Evolutionary conservation across 192 early-diverging fungal species (phyloP), one percentile per base, ranked within the genome.

Genomic region (Podila epigama): DNA sequence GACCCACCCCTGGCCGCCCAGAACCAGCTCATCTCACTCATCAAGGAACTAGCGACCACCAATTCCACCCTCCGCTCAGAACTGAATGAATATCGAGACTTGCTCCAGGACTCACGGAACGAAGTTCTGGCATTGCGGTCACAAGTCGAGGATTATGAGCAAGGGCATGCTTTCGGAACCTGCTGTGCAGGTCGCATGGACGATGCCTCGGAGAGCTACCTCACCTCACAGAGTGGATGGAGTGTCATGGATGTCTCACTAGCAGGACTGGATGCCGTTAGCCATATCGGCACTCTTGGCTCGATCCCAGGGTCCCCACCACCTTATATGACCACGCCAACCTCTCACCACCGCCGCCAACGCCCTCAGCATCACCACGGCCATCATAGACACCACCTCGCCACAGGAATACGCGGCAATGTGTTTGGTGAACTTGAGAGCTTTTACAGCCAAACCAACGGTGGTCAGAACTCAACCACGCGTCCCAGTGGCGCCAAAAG

Each of bases 31-130:
- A 83, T 85, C 5, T 69, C 70, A 3, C 50, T 85, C 9, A 88
- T 88, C 51, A 88, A 85, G 64, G 84, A 88, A 58, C 69, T 88
- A 9, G 84, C 82, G 32, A 83, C 83, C 4, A 81, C 86, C 42
- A 88, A 85, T 32, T 79, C 81, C 32, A 88, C 83, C 51, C 40
- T 84, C 25, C 81, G 82, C 33, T 73, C 69, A 0, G 83, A 85
- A 18, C 53, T 85, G 18, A 65, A 72, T 11, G 86, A 88, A 37
- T 85, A 80, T 50, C 65, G 79, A 7, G 86, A 85, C 48, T 50
- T 85, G 41, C 56, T 87, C 13, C 62, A 81, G 31, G 86, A 87
- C 12, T 75, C 80, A 11, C 57, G 79, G 53, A 82, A 80, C 39
- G 85, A 86, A 20, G 77, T 85, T 11, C 59, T 69, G 32, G 48